Conservation (phyloP, 139 green algal species). For the Coelastrella sp. region DNA sequence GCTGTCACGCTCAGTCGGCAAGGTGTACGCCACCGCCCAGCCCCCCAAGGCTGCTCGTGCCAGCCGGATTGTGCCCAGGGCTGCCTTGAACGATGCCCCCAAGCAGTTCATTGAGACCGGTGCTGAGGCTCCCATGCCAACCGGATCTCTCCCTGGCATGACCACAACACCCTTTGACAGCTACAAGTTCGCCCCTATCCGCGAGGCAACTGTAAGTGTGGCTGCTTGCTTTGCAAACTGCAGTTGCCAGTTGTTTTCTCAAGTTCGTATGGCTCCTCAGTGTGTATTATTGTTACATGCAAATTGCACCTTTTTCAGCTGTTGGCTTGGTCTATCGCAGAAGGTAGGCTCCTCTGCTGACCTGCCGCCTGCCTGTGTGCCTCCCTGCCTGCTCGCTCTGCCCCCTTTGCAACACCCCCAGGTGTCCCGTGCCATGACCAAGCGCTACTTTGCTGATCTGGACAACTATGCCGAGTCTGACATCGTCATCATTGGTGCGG, state of each 20-base stretch:
- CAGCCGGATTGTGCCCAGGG: conserved; percentile 19
- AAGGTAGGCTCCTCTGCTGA: too few species aligned
- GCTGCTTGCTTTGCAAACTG: too few species aligned
- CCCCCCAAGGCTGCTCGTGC: background rate
- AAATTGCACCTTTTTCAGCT: too few species aligned
- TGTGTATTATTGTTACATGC: too few species aligned
- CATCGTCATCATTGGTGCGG: conserved; percentile 75
- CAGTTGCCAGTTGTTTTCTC: too few species aligned
- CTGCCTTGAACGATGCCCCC: conserved; percentile 21
- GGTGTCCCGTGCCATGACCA: conserved; percentile 90
- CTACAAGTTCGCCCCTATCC: conserved; percentile 82
- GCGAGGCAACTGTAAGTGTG: conserved; percentile 71
- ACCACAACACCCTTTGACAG: conserved; percentile 70
- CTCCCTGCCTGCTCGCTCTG: background rate
- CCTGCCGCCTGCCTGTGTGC: background rate
- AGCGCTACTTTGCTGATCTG: conserved; percentile 94
- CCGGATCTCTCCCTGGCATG: background rate
- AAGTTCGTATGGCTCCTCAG: too few species aligned
- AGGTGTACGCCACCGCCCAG: conserved; percentile 24
- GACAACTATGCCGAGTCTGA: conserved; percentile 86
- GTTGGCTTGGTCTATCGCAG: too few species aligned
- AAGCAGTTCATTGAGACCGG: conserved; percentile 47
- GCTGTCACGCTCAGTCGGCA: conserved; percentile 29
- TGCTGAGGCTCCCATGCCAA: conserved; percentile 40
- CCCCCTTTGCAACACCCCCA: conserved; percentile 38